These are phyloP conservation scores for Ophiostoma pallidulum DNA, from an alignment of 2,329 filamentous ascomycete species.

Conservation along the genomic window DNA sequence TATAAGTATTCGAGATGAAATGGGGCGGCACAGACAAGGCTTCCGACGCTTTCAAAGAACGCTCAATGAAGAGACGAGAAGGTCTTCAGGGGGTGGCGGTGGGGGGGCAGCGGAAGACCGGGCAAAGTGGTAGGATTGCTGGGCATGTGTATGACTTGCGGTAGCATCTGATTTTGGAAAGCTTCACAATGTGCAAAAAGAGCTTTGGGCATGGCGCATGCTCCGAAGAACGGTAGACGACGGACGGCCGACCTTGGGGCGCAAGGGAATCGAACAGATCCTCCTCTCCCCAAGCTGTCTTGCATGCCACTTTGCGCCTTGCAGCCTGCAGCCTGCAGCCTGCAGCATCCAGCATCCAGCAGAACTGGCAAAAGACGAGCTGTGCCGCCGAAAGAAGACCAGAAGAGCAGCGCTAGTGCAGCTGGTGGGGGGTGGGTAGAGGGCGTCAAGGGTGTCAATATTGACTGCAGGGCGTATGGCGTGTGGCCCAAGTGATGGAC, in stretches of 20 bases:
- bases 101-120: too few relatives aligned
- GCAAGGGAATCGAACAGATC: too few relatives aligned
- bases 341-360: too few relatives aligned
- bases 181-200: too few relatives aligned
- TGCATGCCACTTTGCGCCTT: neutral
- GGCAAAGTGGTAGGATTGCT: neutral
- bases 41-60: neutral
- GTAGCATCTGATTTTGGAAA: too few relatives aligned
- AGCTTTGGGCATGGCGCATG: too few relatives aligned
- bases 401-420: constrained; percentile 3
- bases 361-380: neutral
- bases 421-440: constrained; percentile 7
- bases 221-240: too few relatives aligned
- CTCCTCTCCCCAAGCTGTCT: too few relatives aligned
- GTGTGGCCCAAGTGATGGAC: neutral
- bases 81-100: too few relatives aligned
- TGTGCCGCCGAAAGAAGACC: neutral
- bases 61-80: neutral
- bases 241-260: too few relatives aligned
- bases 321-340: neutral
- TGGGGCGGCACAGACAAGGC: neutral
- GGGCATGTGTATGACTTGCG: too few relatives aligned
- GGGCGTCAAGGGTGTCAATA: neutral
- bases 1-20: neutral
- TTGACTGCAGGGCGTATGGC: neutral